A percentile compares a stretch with the other conserved stretches of the same genome.
Conservation (phyloP, 495 filamentous ascomycete genomes). For the Xylona heveae region DNA sequence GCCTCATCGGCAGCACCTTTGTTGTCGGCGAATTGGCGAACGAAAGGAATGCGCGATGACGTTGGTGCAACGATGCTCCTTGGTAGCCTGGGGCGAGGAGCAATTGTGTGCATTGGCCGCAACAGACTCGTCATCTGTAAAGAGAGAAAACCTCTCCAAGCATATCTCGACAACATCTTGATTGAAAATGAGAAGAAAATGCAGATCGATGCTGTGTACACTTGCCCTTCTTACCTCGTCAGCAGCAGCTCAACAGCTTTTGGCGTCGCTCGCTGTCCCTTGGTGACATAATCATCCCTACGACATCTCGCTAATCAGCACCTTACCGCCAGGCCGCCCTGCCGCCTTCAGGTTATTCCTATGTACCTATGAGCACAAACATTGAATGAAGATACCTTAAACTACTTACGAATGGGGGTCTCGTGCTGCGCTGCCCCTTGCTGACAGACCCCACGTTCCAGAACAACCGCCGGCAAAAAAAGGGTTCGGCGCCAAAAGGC, state of each 20-base stretch:
- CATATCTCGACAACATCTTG: neutral
- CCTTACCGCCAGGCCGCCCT: no score
- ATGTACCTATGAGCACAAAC: no score
- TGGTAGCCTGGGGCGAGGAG: neutral
- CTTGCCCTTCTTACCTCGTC: neutral
- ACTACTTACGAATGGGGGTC: no score
- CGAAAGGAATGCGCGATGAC: neutral
- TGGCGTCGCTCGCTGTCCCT: neutral
- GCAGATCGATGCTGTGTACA: neutral
- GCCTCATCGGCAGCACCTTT: conserved; percentile 1
- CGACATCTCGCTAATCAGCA: neutral
- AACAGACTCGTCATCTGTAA: neutral
- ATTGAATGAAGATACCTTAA: no score
- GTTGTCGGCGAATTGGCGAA: neutral
- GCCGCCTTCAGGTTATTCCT: no score
- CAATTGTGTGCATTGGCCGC: neutral
- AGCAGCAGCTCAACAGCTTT: neutral
- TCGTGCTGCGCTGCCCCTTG: no score
- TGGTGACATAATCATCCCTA: neutral
- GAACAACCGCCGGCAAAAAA: no score
- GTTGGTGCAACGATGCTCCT: neutral
- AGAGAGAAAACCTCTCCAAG: neutral
- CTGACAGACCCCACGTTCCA: no score
- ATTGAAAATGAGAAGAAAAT: neutral
- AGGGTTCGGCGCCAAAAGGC: no score